A percentile compares a stretch with the other conserved stretches of the same genome.
Evolutionary conservation across 148 eudicot species (phyloP).

Genomic region (Chenopodium berlandieri): DNA sequence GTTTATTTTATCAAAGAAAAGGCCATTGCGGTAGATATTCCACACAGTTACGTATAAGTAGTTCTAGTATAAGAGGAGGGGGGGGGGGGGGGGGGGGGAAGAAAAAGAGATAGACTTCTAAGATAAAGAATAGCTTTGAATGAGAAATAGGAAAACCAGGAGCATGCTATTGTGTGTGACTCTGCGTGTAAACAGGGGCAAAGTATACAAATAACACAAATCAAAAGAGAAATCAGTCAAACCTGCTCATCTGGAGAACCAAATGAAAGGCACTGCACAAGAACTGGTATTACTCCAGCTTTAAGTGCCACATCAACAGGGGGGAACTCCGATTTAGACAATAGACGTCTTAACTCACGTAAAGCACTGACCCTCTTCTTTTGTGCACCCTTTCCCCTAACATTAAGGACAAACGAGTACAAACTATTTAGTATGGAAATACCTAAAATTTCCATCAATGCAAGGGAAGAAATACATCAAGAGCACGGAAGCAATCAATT

Average conservation of each 20-base stretch:
- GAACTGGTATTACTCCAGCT: slow-evolving; percentile 73
- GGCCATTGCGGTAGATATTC: not conserved
- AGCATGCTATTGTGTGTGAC: not conserved
- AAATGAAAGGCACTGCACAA: slow-evolving; percentile 87
- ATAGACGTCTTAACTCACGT: slow-evolving; percentile 66
- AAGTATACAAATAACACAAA: not conserved
- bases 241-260: slow-evolving; percentile 99
- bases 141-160: not conserved
- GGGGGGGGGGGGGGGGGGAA: too few relatives aligned
- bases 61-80: not conserved
- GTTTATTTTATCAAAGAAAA: not conserved
- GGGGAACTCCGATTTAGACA: slow-evolving; percentile 89
- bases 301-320: slow-evolving; percentile 88
- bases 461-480: not conserved
- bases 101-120: too few relatives aligned
- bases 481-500: not conserved
- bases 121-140: not conserved
- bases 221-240: slow-evolving; percentile 7
- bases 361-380: slow-evolving; percentile 75
- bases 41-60: not conserved
- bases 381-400: slow-evolving; percentile 83
- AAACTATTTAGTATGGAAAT: not conserved
- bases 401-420: slow-evolving; percentile 6
- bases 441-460: not conserved
- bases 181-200: not conserved